Evolutionary conservation across 441 rosid genomes (phyloP).

Genomic region (Viola pubescens): DNA sequence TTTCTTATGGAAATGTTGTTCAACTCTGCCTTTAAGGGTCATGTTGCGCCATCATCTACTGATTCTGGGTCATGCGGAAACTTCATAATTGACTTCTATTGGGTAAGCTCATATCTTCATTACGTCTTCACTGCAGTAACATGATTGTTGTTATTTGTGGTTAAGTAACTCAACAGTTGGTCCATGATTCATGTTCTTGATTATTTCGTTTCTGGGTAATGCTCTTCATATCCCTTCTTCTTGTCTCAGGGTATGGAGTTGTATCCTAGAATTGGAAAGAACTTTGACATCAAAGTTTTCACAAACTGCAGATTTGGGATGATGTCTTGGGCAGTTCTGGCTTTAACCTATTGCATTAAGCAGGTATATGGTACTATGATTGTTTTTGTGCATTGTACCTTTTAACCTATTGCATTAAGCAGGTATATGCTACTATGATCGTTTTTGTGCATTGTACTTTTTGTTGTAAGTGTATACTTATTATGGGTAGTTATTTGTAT

Average conservation of each 20-base stretch:
- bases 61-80: conserved; percentile 97
- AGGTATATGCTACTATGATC: conserved; percentile 25
- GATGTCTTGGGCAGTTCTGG: conserved; percentile 99
- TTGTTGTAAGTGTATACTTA: conserved; percentile 13
- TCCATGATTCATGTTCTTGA: neutral
- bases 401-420: conserved; percentile 91
- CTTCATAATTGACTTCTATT: conserved; percentile 85
- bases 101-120: conserved; percentile 50
- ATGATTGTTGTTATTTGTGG: conserved; percentile 4
- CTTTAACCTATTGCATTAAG: conserved; percentile 90
- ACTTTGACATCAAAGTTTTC: conserved; percentile 95
- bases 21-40: conserved; percentile 51
- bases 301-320: conserved; percentile 98
- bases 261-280: conserved; percentile 92
- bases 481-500: neutral
- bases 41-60: conserved; percentile 77
- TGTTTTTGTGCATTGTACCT: neutral
- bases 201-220: neutral
- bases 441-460: neutral
- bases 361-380: conserved; percentile 45
- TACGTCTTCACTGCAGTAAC: conserved; percentile 7
- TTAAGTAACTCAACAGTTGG: neutral
- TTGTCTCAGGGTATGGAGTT: conserved; percentile 88
- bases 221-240: conserved; percentile 10
- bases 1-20: conserved; percentile 21